Conservation (phyloP, 768 basidiomycete genomes). For the Tulasnella sp. region DNA sequence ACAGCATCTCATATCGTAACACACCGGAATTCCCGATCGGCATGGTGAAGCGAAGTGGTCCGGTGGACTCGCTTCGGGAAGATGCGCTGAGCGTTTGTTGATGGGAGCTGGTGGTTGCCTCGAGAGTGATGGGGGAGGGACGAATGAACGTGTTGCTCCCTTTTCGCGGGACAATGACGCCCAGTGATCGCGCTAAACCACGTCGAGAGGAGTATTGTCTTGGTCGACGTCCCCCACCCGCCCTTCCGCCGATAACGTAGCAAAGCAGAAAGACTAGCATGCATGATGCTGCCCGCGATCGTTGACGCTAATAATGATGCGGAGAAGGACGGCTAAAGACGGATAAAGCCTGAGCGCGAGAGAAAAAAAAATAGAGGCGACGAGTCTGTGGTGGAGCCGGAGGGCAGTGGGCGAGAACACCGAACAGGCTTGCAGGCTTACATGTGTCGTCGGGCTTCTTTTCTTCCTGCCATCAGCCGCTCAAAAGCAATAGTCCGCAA, state of each 20-base stretch:
- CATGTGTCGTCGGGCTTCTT: background rate
- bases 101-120: background rate
- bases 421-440: conserved; percentile 5
- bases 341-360: background rate
- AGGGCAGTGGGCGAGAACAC: background rate
- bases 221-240: background rate
- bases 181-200: background rate
- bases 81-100: conserved; percentile 3
- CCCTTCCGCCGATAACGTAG: conserved; percentile 8
- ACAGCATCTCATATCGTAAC: conserved; percentile 8
- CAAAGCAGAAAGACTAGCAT: background rate
- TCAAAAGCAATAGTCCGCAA: background rate
- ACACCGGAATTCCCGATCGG: conserved; percentile 13
- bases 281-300: background rate
- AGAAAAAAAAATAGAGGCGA: background rate
- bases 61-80: conserved; percentile 14
- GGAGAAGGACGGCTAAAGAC: conserved; percentile 7
- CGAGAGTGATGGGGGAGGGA: background rate
- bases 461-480: background rate
- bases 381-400: background rate
- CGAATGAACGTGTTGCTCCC: background rate
- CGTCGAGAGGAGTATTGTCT: background rate
- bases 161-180: background rate
- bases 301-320: background rate
- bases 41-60: conserved; percentile 7